These are phyloP conservation scores for Pseudopithomyces chartarum DNA, from an alignment of 2,329 filamentous ascomycete genomes.

Conservation along the genomic window DNA sequence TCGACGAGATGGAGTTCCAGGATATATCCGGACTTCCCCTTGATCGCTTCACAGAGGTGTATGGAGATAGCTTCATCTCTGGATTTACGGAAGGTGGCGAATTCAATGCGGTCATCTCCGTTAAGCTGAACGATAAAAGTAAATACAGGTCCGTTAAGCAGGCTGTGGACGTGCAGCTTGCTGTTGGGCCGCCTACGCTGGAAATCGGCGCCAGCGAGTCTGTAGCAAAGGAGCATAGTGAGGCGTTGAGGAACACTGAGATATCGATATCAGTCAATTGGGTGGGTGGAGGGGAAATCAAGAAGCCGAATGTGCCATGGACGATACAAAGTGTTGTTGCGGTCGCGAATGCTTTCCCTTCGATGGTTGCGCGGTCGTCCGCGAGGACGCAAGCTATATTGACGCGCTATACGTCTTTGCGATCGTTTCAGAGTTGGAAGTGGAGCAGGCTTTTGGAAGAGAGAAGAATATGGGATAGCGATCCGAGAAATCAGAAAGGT, in stretches of 20 bases:
- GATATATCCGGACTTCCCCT: slow-evolving; percentile 32
- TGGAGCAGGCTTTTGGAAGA: slow-evolving; percentile 26
- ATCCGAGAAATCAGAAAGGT: slow-evolving; percentile 21
- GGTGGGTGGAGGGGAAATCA: slow-evolving; percentile 41
- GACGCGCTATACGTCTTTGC: slow-evolving; percentile 35
- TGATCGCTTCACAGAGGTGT: slow-evolving; percentile 39
- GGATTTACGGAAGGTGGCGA: slow-evolving; percentile 41
- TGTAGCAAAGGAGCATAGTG: slow-evolving; percentile 25
- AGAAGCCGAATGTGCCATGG: slow-evolving; percentile 37
- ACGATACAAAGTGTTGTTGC: slow-evolving; percentile 35
- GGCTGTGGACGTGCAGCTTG: slow-evolving; percentile 37
- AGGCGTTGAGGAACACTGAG: slow-evolving; percentile 34
- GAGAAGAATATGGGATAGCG: slow-evolving; percentile 18
- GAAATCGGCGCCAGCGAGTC: slow-evolving; percentile 30
- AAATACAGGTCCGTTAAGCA: slow-evolving; percentile 39
- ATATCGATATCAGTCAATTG: slow-evolving; percentile 42
- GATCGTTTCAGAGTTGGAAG: slow-evolving; percentile 38
- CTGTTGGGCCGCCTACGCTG: slow-evolving; percentile 29
- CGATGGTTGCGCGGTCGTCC: slow-evolving; percentile 37
- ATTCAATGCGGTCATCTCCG: slow-evolving; percentile 41
- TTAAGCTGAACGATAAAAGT: slow-evolving; percentile 39
- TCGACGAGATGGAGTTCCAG: slow-evolving; percentile 30
- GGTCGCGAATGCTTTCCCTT: slow-evolving; percentile 41
- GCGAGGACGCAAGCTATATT: slow-evolving; percentile 37
- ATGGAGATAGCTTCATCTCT: slow-evolving; percentile 41